Percentiles rank a stretch among this genome's conserved stretches.
phyloP scores from a whole-genome alignment of 768 basidiomycete genomes.

The Cyclocybe cylindracea region DNA sequence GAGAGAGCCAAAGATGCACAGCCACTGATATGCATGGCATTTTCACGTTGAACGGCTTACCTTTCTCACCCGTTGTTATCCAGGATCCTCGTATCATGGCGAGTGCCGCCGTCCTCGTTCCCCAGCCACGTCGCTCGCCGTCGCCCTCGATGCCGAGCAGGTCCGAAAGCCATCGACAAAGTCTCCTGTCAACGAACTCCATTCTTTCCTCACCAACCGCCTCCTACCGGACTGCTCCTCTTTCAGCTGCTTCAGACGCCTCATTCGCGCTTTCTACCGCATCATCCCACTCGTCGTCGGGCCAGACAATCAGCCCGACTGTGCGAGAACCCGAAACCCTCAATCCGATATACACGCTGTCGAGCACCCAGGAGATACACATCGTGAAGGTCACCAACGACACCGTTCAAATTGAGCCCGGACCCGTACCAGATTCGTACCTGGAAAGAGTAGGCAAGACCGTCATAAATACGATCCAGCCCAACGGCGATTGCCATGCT shows the following conservation, averaged over 20 bases:
- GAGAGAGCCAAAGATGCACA: not conserved
- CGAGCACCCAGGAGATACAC: slow-evolving; percentile 47
- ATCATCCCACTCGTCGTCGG: slow-evolving; percentile 35
- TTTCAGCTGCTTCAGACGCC: slow-evolving; percentile 18
- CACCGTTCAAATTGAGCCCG: slow-evolving; percentile 40
- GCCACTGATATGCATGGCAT: slow-evolving; percentile 3
- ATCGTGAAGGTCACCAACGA: slow-evolving; percentile 57
- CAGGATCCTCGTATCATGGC: slow-evolving; percentile 4
- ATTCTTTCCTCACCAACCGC: slow-evolving; percentile 32
- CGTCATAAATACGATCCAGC: slow-evolving; percentile 29
- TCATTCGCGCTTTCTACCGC: slow-evolving; percentile 16
- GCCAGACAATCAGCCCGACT: slow-evolving; percentile 27
- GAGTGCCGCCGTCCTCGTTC: slow-evolving; percentile 12
- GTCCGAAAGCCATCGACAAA: slow-evolving; percentile 16
- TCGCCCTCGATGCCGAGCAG: slow-evolving; percentile 21
- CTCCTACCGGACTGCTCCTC: slow-evolving; percentile 36
- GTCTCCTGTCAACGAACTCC: slow-evolving; percentile 23
- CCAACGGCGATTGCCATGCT: slow-evolving; percentile 19
- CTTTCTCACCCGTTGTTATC: not conserved
- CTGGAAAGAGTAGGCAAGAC: slow-evolving; percentile 35
- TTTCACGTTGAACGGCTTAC: slow-evolving; percentile 4
- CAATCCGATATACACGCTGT: slow-evolving; percentile 22
- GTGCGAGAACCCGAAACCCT: slow-evolving; percentile 12
- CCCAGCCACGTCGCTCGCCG: slow-evolving; percentile 23
- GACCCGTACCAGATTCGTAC: slow-evolving; percentile 32